Evolutionary conservation across 1,139 yeast species (phyloP).

Genomic region (Ogataea hybrid): DNA sequence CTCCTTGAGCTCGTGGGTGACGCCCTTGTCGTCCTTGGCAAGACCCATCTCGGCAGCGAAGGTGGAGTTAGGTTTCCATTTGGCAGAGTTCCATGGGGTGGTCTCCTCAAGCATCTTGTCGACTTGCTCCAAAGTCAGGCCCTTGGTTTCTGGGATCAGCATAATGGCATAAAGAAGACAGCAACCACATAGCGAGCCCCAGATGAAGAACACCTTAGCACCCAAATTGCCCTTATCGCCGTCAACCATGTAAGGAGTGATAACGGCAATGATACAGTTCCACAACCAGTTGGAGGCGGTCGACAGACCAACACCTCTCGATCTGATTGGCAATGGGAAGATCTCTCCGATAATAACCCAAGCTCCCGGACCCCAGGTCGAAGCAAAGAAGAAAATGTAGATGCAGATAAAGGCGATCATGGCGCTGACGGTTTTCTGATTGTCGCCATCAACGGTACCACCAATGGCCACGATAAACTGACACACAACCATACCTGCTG

Average conservation of each 20-base stretch:
- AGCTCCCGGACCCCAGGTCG: conserved; percentile 45
- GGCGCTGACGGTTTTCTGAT: conserved; percentile 30
- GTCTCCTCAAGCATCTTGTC: conserved; percentile 39
- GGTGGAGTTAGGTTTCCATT: conserved; percentile 33
- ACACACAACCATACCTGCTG: conserved; percentile 57
- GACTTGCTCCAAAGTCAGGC: conserved; percentile 55
- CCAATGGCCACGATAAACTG: conserved; percentile 60
- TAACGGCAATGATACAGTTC: conserved; percentile 37
- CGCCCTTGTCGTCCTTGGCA: conserved; percentile 17
- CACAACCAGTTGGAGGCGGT: conserved; percentile 40
- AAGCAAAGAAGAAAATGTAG: conserved; percentile 56
- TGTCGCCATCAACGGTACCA: conserved; percentile 43
- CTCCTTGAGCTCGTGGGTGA: conserved; percentile 16
- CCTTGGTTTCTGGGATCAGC: conserved; percentile 54
- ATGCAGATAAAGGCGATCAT: conserved; percentile 52
- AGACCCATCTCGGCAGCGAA: conserved; percentile 27
- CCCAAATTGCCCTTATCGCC: conserved; percentile 60
- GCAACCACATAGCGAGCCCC: conserved; percentile 49
- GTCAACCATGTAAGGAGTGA: conserved; percentile 48
- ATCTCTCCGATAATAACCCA: conserved; percentile 61
- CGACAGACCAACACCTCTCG: conserved; percentile 40
- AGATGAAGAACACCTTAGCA: conserved; percentile 68
- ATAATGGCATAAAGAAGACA: conserved; percentile 45
- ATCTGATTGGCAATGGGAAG: conserved; percentile 56
- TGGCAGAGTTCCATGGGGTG: conserved; percentile 31